These are phyloP conservation scores for Calonectria pteridis DNA, from an alignment of 2,329 filamentous ascomycete species.

Conservation along the genomic window DNA sequence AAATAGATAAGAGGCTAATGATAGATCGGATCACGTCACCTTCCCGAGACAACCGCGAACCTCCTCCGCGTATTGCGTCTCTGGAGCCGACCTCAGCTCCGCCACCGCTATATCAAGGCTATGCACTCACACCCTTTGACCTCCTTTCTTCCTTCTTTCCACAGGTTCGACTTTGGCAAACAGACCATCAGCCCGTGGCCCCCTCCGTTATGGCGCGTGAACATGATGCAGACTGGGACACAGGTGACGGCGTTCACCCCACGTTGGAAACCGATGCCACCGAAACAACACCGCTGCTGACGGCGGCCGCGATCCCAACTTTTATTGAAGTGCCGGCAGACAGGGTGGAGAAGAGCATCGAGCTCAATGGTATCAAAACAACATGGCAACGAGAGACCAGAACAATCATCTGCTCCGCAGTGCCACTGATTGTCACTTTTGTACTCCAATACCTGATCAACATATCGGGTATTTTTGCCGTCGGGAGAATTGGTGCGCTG, in stretches of 20 bases:
- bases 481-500: conserved; percentile 79
- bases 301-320: neutral
- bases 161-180: neutral
- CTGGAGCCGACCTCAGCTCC: neutral
- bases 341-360: neutral
- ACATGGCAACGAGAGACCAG: conserved; percentile 92
- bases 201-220: neutral
- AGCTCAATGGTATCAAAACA: neutral
- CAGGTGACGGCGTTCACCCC: neutral
- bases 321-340: neutral
- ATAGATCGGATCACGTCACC: neutral
- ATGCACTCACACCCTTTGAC: neutral
- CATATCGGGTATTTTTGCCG: conserved; percentile 82
- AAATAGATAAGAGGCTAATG: neutral
- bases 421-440: conserved; percentile 78
- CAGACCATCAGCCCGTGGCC: neutral
- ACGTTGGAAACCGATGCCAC: neutral
- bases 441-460: conserved; percentile 85
- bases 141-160: neutral
- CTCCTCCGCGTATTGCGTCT: neutral
- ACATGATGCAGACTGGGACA: neutral
- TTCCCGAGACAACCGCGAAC: neutral
- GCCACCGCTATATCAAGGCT: neutral
- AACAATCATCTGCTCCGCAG: conserved; percentile 79
- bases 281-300: neutral